Base-by-base conservation (phyloP, 208 protist species). In the Histomonas meleagridis region DNA sequence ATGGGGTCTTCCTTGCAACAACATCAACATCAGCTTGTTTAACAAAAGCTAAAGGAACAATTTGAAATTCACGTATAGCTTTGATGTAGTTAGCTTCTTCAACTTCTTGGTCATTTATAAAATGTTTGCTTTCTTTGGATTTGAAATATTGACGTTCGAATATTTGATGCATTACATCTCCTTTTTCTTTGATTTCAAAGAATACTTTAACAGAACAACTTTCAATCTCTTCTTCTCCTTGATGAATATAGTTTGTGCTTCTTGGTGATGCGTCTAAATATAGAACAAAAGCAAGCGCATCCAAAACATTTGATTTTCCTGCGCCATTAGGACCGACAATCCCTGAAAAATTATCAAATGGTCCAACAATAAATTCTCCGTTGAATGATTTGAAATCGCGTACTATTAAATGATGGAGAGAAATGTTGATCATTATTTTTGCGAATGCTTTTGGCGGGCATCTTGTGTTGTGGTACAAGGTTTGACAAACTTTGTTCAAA, bases 261-360 rank as follows among this genome's bases (percentile, higher is more conserved):
- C 90, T 16, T 70, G 49, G 76, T 18, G 51, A 55, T 51, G 26
- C 16, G 38, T 86, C 76, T 26, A 86, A 55, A 55, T 51, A 86
- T 4, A 86, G 38, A 18, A 7, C 43, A 28, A 92, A 92, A 43
- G 91, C 93, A 0, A 93, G 91, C 26, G 92, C 81, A 92, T 93
- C 92, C 65, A 93, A 92, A 28, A 93, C 48, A 57, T 93, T 93
- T 62, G 69, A 92, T 62, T 93, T 93, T 10, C 92, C 91, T 18
- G 91, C 57, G 28, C 92, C 92, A 38, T 93, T 93, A 9, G 86
- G 91, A 40, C 92, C 92, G n/a, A 93, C 86, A 40, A 93, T 90
- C 23, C 91, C 72, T 7, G 90, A 40, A 91, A 93, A 93, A 7
- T 48, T 28, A 12, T 62, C 43, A 55, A 93, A 93, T 23, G 92